Conservation (phyloP, 2,329 filamentous ascomycete genomes). For the Ceratocystis harringtonii region DNA sequence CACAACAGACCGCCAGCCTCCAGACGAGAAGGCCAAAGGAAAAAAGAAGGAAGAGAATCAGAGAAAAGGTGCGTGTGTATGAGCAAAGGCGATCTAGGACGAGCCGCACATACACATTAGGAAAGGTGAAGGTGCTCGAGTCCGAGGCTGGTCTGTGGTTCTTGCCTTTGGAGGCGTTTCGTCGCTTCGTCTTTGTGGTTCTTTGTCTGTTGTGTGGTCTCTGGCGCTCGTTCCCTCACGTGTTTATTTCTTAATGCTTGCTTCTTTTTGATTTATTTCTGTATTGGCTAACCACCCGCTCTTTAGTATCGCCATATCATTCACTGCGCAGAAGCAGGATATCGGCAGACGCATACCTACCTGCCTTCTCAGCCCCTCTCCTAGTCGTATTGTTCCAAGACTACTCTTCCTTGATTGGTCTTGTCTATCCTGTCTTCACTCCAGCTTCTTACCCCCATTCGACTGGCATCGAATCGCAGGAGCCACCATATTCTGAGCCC, state of each 20-base stretch:
- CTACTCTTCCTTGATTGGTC: not conserved
- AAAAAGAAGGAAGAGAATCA: not conserved
- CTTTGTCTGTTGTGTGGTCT: not conserved
- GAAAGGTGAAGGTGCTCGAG: not conserved
- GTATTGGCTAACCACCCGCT: not conserved
- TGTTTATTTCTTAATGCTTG: not conserved
- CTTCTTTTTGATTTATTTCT: not conserved
- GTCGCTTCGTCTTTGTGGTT: not conserved
- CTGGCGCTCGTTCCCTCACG: not conserved
- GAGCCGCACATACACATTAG: constrained; percentile 1
- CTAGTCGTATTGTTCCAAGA: not conserved
- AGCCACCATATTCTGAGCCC: constrained; percentile 1
- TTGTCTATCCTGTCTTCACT: not conserved
- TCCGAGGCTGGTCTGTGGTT: not conserved
- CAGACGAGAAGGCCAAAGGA: not conserved
- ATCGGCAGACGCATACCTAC: not conserved
- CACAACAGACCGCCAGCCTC: not conserved
- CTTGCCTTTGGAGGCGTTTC: not conserved
- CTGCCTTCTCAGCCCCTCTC: not conserved
- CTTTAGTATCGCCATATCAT: not conserved
- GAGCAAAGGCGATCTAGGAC: not conserved
- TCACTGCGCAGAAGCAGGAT: too few species aligned
- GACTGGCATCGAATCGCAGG: constrained; percentile 6
- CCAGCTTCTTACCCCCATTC: constrained; percentile 9
- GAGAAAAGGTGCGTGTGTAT: not conserved